Base-by-base conservation (phyloP, 805 yeast genomes). In the Zygoascus flipseniorum region DNA sequence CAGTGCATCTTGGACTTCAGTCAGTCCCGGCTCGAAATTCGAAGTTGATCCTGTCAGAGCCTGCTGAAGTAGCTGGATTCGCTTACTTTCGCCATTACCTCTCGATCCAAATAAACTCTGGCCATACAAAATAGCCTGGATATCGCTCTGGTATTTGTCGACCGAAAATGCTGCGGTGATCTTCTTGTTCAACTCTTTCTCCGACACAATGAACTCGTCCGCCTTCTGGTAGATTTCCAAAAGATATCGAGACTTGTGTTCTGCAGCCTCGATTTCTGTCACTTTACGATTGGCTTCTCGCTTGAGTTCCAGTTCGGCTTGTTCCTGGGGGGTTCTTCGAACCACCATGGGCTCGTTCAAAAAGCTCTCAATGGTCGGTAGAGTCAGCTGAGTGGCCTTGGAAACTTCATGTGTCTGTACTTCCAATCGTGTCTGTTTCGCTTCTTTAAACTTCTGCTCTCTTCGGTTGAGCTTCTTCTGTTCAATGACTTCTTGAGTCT, bases 151-250 rank as follows among this genome's bases (percentile, higher is more conserved):
- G 39, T 35, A 35, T 10, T 52, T 52, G 31, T 52, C 58, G 20
- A 47, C 51, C 16, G 51, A 46, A 65, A 83, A 79, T 48, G 88
- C 83, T 52, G 73, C 73, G 48, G 76, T 78, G 44, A 86, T 78
- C 51, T 83, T 80, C 19, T 68, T 71, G 44, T 76, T 78, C 56
- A 86, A 74, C 66, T 81, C 81, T 49, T 75, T 78, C 67, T 86
- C 95, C 31, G 83, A 83, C 42, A 87, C 80, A 60, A 89, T 86
- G 69, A 81, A 89, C 45, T 76, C 73, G 28, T 78, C 76, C 1
- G 92, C 72, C 2, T 82, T 78, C 62, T 88, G 88, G 68, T 86
- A 89, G 52, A 90, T 75, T 58, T 79, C 84, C 55, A 90, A 71
- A 48, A 89, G 69, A 48, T 77, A 72, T 42, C 72, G 72, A 14